These are phyloP conservation scores for Bolboschoenus planiculmis DNA, from an alignment of 176 grass and related monocot genomes.

Conservation along the genomic window DNA sequence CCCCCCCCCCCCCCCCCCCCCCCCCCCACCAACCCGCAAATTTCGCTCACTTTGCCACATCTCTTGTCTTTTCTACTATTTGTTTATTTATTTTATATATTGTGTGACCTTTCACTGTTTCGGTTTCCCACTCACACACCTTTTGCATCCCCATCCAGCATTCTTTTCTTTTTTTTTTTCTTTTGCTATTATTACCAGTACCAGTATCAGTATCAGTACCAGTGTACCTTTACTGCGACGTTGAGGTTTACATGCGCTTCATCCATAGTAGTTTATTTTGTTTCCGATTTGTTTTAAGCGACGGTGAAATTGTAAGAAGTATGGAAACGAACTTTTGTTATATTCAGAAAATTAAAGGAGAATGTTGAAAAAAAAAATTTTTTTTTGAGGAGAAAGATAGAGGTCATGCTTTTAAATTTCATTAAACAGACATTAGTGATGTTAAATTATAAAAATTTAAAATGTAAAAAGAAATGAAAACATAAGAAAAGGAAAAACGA, in stretches of 20 bases:
- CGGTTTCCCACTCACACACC: not conserved
- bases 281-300: too few species aligned
- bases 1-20: too few species aligned
- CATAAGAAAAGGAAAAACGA: too few species aligned
- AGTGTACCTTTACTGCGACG: not conserved
- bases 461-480: too few species aligned
- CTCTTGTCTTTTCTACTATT: not conserved
- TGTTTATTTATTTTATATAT: not conserved
- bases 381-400: too few species aligned
- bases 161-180: not conserved
- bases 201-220: not conserved
- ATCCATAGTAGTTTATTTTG: too few species aligned
- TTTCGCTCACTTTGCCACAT: slow-evolving; percentile 7
- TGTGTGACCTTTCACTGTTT: slow-evolving; percentile 12
- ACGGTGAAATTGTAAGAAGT: too few species aligned
- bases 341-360: not conserved
- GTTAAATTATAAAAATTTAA: too few species aligned
- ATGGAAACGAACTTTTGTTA: not conserved
- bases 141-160: not conserved
- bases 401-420: too few species aligned
- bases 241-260: not conserved
- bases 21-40: too few species aligned
- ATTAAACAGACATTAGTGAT: too few species aligned
- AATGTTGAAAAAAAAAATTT: too few species aligned
- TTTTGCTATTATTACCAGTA: not conserved